Conservation (phyloP, 495 filamentous ascomycete species). For the Penicillium simplicissimum region DNA sequence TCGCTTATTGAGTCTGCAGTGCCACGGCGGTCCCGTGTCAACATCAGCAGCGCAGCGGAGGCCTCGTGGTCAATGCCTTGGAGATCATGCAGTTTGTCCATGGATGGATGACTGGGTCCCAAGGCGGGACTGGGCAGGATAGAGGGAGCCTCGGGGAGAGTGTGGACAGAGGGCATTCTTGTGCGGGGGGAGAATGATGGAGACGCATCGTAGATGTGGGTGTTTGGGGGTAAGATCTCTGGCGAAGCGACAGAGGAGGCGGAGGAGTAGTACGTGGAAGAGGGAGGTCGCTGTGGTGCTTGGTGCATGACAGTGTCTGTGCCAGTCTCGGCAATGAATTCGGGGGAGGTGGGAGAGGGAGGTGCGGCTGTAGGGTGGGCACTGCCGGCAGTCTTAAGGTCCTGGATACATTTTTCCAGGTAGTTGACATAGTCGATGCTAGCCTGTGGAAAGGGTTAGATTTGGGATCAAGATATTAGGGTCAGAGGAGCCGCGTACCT, state of each 20-base stretch:
- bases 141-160: conserved; percentile 33
- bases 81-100: conserved; percentile 28
- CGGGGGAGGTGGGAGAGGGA: conserved; percentile 42
- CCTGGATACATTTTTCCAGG: conserved; percentile 81
- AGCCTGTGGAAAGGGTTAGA: conserved; percentile 54
- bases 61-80: conserved; percentile 71
- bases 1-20: conserved; percentile 38
- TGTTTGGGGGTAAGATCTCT: conserved; percentile 27
- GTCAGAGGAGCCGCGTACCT: conserved; percentile 56
- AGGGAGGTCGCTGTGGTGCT: conserved; percentile 16
- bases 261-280: conserved; percentile 32
- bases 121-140: conserved; percentile 47
- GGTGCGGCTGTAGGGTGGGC: conserved; percentile 17
- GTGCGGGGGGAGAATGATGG: conserved; percentile 43
- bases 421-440: conserved; percentile 97
- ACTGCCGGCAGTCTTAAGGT: conserved; percentile 67
- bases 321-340: conserved; percentile 31
- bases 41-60: conserved; percentile 76
- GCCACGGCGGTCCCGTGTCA: conserved; percentile 67
- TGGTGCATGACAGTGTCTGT: conserved; percentile 13
- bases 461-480: neutral
- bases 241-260: conserved; percentile 41
- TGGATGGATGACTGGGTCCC: conserved; percentile 32
- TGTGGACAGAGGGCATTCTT: conserved; percentile 32
- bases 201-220: conserved; percentile 34